Evolutionary conservation across 768 basidiomycete genomes (phyloP), one percentile per base, ranked within the genome.

Genomic region (Hebeloma cylindrosporum): DNA sequence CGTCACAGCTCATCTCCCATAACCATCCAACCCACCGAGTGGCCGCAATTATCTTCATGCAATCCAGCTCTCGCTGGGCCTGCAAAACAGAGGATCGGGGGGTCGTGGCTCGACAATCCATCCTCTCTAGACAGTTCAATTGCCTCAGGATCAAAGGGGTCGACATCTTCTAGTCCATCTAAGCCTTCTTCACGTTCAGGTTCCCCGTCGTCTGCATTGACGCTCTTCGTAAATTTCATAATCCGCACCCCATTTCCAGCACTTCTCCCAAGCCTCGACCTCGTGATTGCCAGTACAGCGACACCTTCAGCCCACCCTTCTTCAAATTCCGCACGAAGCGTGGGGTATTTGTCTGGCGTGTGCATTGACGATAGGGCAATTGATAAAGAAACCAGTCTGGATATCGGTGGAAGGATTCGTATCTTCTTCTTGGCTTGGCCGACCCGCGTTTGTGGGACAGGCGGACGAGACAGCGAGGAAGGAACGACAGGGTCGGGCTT

Each of bases 231-330:
- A 43, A 78, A 71, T 10, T 62, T 61, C 66, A 83, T 59, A 29
- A 79, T 59, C 22, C 63, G 65, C 22, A 71, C 49, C 1, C 75
- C 75, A 47, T 78, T 77, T 30, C 50, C 61, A 54, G 72, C 75
- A 21, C 76, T 79, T 50, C 71, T 63, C 38, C 64, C 57, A 42
- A 80, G 50, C 42, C 81, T 66, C 4, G 58, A 61, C 22, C 76
- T 71, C 10, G 70, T 73, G n/a, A 72, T 71, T n/a, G 60, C 61
- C 17, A 87, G 65, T 35, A 75, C 74, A 11, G 65, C 60, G 34
- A 86, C 53, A 3, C 84, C 85, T 51, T 80, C 76, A 2, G 62
- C 60, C 85, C 85, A 87, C 11, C 85, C 86, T 20, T 62, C 68
- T 56, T 70, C 70, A 54, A 87, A 89, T 50, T 78, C 75, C 1